phyloP scores from a whole-genome alignment of 2,329 filamentous ascomycete genomes.

The Cladosporium sphaerospermum region DNA sequence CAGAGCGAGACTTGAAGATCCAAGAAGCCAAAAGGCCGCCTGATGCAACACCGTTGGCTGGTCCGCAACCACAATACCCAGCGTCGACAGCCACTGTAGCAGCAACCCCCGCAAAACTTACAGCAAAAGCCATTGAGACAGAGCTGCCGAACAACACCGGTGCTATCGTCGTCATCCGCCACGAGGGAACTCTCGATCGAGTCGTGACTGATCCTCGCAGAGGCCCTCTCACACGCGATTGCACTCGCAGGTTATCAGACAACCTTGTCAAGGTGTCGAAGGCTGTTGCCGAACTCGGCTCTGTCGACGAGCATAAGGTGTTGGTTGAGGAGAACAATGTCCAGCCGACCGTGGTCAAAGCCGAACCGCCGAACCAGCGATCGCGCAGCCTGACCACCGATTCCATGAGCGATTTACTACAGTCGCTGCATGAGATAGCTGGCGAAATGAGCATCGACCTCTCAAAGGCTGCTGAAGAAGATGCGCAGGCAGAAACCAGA shows the following conservation, averaged over 20 bases:
- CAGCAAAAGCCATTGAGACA: background rate
- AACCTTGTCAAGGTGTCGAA: slow-evolving; percentile 8
- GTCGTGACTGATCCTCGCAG: slow-evolving; percentile 12
- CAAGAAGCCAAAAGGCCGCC: background rate
- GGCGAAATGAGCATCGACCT: slow-evolving; percentile 4
- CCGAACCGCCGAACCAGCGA: background rate
- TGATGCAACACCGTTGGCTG: background rate
- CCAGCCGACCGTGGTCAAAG: background rate
- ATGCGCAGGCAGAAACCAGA: background rate
- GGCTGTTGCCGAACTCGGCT: slow-evolving; percentile 19
- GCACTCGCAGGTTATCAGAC: background rate
- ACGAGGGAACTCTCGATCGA: slow-evolving; percentile 13
- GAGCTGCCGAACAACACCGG: background rate
- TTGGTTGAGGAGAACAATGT: background rate
- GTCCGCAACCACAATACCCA: background rate
- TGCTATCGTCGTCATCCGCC: slow-evolving; percentile 6
- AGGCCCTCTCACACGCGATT: slow-evolving; percentile 14
- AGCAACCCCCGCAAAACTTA: background rate
- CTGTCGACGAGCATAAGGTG: slow-evolving; percentile 17
- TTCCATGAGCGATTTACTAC: slow-evolving; percentile 4
- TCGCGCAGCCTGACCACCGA: background rate
- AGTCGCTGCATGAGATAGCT: background rate
- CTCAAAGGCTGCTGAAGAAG: background rate
- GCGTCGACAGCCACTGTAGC: background rate
- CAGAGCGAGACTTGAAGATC: slow-evolving; percentile 22